A percentile compares a stretch with the other conserved stretches of the same genome.
phyloP scores from a whole-genome alignment of 225 moss, liverwort and hornwort species.

The Marchantia paleacea region DNA sequence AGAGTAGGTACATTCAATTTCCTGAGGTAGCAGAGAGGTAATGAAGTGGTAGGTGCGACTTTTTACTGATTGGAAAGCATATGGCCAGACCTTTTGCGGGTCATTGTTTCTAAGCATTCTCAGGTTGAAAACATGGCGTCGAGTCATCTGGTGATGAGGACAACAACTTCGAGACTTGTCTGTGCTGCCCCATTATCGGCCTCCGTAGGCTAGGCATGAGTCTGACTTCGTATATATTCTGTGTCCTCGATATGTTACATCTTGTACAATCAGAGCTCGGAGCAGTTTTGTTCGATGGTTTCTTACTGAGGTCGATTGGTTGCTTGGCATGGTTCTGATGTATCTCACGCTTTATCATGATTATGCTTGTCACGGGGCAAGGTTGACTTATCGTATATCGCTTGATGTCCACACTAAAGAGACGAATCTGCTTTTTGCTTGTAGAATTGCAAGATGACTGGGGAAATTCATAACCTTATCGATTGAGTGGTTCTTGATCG shows the following conservation, averaged over 20 bases:
- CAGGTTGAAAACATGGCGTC: constrained; percentile 8
- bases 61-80: constrained; percentile 14
- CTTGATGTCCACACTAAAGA: too few species aligned
- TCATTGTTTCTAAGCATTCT: constrained; percentile 17
- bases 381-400: too few species aligned
- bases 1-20: constrained; percentile 20
- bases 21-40: constrained; percentile 15
- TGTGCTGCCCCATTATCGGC: neutral
- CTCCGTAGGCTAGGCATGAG: constrained; percentile 2
- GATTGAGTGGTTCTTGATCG: too few species aligned
- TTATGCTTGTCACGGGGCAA: too few species aligned
- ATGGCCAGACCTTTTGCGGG: constrained; percentile 14
- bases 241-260: constrained; percentile 5
- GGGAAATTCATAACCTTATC: too few species aligned
- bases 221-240: constrained; percentile 6
- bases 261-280: constrained; percentile 15
- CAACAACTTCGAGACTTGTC: constrained; percentile 7
- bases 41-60: constrained; percentile 21
- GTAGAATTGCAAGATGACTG: too few species aligned
- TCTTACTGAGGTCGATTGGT: too few species aligned
- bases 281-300: neutral
- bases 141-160: constrained; percentile 18
- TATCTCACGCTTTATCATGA: too few species aligned
- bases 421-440: too few species aligned
- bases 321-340: too few species aligned